Evolutionary conservation across 805 yeast species (phyloP), one percentile per base, ranked within the genome.

Genomic region (Candida golubevii): DNA sequence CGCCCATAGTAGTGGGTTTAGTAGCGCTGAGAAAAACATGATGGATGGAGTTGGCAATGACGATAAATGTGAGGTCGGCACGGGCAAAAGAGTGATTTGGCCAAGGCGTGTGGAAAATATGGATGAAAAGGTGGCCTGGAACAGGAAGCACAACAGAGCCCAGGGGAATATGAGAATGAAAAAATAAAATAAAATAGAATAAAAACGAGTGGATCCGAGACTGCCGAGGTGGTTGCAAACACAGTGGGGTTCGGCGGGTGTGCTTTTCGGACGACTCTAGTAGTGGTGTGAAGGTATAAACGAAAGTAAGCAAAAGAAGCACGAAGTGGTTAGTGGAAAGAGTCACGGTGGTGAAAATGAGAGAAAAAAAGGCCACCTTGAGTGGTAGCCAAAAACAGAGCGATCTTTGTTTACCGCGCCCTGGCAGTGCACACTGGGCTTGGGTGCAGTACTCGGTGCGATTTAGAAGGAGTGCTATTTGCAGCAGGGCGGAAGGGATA

Each of bases 341-440:
- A 29, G n/a, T 29, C 32, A 18, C 23, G 23, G 23, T 18, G 23
- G 5, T 3, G 5, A 18, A 5, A 18, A 18, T 3, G 23, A 18
- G 32, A 11, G 6, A 38, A 38, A 30, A 35, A 38, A 26, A 23
- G 7, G 7, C 10, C 30, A 33, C 11, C 26, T 18, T 18, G 44
- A 26, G 42, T 32, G 41, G 31, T 13, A 39, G 33, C 37, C 42
- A 29, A 39, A 39, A 42, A 41, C 45, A 42, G 46, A 39, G 18
- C 42, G 46, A 44, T 44, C 42, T 38, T 31, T 39, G 42, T 44
- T 38, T 44, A 44, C 46, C 42, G 42, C 46, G 46, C 13, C 42
- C 38, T 23, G 36, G 46, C 40, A 44, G 40, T 44, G 46, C 46
- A 44, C 42, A 39, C 42, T 35, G 46, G 10, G 42, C 23, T 18